Base-by-base conservation (phyloP, 2,329 filamentous ascomycete genomes). In the Pleoardoris graminearum region DNA sequence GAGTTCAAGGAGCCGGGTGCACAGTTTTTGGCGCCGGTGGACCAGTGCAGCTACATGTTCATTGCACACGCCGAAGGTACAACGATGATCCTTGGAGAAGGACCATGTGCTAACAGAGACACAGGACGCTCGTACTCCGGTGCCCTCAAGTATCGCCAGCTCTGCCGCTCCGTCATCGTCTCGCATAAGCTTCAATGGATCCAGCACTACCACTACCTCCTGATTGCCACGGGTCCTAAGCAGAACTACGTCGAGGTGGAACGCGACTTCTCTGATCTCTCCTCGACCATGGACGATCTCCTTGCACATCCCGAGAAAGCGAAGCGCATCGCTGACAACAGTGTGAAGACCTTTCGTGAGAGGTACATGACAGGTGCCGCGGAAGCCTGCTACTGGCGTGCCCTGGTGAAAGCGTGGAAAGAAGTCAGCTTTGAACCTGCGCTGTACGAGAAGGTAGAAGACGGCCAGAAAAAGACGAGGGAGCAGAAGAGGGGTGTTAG, bases 21-120 rank as follows among this genome's bases (percentile, higher is more conserved):
- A 12, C 75, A 80, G 45, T 75, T 79, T 8, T 58, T 81, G 1
- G 73, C 75, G 1, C 80, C 82, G 42, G 75, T 79, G 36, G 79
- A 83, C 35, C 79, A 82, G 64, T 83, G 81, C 62, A 72, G 74
- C 22, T 83, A 82, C 61, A 79, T 79, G 72, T 83, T 81, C 58
- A 72, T 82, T 23, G 77, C 77, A 6, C 80, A 83, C 48, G 78
- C 79, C 1, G 81, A 83, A 64, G 81, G 80, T 32, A 75, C 67
- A 54, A 76, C 17, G 10, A 14, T 22, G 14, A 11, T 21, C 11
- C 32, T 38, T 44, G 7, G 23, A 11, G 45, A 21, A 27, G 7
- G 41, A 12, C 12, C 7, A 30, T 30, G 38, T 23, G 41, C 59
- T 65, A 57, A 65, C 57, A 53, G 4, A 10, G 41, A 38, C 16